phyloP scores from a whole-genome alignment of 2,329 filamentous ascomycete species.

The Colletotrichum australisinense region DNA sequence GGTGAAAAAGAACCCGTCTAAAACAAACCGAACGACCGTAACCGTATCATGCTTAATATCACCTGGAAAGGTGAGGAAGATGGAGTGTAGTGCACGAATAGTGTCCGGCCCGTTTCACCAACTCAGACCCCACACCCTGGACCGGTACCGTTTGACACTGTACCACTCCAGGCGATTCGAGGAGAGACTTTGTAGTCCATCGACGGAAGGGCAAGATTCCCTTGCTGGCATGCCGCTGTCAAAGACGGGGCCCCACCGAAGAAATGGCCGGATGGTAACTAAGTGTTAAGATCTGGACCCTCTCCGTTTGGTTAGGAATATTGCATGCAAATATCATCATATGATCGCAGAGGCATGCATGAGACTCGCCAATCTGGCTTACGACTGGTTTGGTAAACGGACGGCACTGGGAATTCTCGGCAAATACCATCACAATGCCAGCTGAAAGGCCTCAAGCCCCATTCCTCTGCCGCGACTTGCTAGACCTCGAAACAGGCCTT shows the following conservation, averaged over 20 bases:
- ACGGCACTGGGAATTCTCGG: neutral
- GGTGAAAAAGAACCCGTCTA: neutral
- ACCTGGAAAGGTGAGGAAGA: neutral
- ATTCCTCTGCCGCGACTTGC: neutral
- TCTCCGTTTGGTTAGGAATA: neutral
- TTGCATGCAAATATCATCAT: neutral
- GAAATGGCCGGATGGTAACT: neutral
- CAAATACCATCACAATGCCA: neutral
- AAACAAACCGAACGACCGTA: neutral
- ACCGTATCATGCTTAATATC: slow-evolving; percentile 18
- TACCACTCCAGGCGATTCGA: neutral
- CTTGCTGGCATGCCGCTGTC: slow-evolving; percentile 24
- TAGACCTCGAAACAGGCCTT: neutral
- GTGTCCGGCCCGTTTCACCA: neutral
- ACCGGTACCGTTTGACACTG: neutral
- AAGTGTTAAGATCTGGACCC: neutral
- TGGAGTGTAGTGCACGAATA: neutral
- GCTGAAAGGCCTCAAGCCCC: neutral
- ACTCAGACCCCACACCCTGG: neutral
- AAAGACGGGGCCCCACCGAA: slow-evolving; percentile 2
- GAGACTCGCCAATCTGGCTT: neutral
- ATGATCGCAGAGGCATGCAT: neutral
- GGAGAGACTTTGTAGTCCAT: neutral
- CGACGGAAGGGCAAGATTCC: neutral
- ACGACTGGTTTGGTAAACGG: neutral